Base-by-base conservation (phyloP, 1,139 yeast species). In the Sugiyamaella neomexicana region DNA sequence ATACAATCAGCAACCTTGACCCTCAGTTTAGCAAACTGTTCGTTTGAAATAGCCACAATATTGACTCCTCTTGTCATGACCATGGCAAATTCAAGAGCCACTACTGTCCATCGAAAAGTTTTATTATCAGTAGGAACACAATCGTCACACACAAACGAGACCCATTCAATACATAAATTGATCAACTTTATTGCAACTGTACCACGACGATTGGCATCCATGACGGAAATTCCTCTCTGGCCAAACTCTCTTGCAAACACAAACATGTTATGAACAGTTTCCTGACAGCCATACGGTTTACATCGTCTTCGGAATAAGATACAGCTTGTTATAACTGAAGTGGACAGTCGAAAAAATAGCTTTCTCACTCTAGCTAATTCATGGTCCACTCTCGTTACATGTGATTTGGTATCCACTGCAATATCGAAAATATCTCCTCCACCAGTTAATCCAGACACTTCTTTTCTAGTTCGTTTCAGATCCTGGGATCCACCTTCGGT, bases 71-170 rank as follows among this genome's bases (percentile, higher is more conserved):
- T 79, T 0, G 97, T 90, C 83, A 91, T 86, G 62, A 88, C 91
- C 96, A 91, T 89, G 1, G 97, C 95, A 76, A 90, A 93, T 68
- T 93, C 99, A 62, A 93, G 77, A 0, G 99, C 98, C 13, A 89
- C 79, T 20, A 93, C 98, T 72, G 97, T 89, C 97, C 97, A 93
- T 64, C 96, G 77, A 68, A 93, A 93, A 0, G 98, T 93, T 65
- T 84, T 87, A 55, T 87, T 79, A 64, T 91, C 98, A 0, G 96
- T 86, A 0, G 97, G 96, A 17, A 84, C 84, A 73, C 99, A 93
- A 65, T 91, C 98, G 70, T 93, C 98, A 62, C 95, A 89, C 38
- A 93, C 83, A 66, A 89, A 91, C 57, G 90, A 81, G 7, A 93
- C 86, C 99, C 99, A 93, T 56, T 87, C 95, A 52, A 90, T 83